Evolutionary conservation across 1,284 basidiomycete species (phyloP).

Genomic region (Inonotus hispidus): DNA sequence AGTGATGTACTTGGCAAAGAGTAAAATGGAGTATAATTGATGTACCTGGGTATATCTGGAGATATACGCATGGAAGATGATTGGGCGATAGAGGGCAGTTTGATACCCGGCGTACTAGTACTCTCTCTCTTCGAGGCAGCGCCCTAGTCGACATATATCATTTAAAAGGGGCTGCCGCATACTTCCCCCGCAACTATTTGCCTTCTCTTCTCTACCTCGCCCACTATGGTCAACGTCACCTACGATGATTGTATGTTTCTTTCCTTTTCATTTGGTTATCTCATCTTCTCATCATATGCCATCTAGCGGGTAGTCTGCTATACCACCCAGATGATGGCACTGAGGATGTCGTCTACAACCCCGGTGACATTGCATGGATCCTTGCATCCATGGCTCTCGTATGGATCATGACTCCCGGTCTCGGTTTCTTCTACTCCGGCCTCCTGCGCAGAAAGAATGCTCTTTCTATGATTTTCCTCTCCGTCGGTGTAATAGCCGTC

Average conservation of each 20-base stretch:
- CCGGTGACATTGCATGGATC: constrained; percentile 80
- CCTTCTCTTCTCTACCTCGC: neutral
- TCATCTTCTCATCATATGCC: neutral
- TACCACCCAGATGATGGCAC: constrained; percentile 31
- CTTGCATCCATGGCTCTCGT: constrained; percentile 70
- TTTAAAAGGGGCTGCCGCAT: neutral
- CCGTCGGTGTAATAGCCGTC: constrained; percentile 71
- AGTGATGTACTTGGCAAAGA: neutral
- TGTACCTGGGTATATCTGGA: neutral
- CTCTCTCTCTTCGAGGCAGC: too few relatives aligned
- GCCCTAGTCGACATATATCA: too few relatives aligned
- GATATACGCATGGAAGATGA: neutral
- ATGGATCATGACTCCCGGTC: constrained; percentile 90
- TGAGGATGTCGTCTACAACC: constrained; percentile 48
- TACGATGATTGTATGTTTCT: constrained; percentile 31
- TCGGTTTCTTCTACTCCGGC: constrained; percentile 90
- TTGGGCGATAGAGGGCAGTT: neutral
- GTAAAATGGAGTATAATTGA: neutral
- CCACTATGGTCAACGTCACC: constrained; percentile 33
- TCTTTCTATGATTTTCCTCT: constrained; percentile 86
- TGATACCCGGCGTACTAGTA: too few relatives aligned
- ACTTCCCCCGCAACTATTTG: neutral
- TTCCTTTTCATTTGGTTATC: neutral
- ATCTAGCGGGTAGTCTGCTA: constrained; percentile 37
- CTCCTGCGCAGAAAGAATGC: constrained; percentile 84